Base-by-base conservation (phyloP, 768 basidiomycete species). In the Boletus sp. region DNA sequence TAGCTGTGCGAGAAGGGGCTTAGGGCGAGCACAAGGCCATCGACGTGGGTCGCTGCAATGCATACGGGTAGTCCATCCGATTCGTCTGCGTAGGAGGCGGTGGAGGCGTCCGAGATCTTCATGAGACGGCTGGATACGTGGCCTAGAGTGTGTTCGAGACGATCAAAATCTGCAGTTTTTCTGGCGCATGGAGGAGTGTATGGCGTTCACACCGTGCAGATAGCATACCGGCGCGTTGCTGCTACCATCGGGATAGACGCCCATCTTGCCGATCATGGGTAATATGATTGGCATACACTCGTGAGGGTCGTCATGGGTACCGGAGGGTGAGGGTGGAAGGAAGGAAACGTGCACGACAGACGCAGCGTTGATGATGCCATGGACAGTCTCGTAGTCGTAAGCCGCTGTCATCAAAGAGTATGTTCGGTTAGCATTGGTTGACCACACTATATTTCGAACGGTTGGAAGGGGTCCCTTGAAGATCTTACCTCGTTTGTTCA, bases 181-280 rank as follows among this genome's bases (percentile, higher is more conserved):
- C 9, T 12, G 20, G 7, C 35, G 28, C 24, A 33, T 8, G 15
- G 14, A 9, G 18, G 10, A 1, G 12, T 29, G 32, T 0, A 5
- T 2, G 20, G 15, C 18, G 28, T 24, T 28, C 66, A 52, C 15
- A 66, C 67, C 66, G 8, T 67, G 66, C 2, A 69, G 57, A 52
- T 69, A 67, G 7, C 66, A 67, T 11, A 5, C 44, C 17, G 64
- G 59, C 11, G 18, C 35, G 5, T 54, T 51, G 12, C 66, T 59
- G 2, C 12, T 18, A 5, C 28, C 41, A 24, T 48, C 29, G 4
- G 61, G 57, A 42, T 67, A 69, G n/a, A 61, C 39, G 1, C 57
- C 67, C 1, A 68, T 47, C 50, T 69, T 63, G 4, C 66, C 67
- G 9, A 67, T 66, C 66, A 67, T 69, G 17, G 67, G 66, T 18